phyloP scores from a whole-genome alignment of 352 stramenopile species.

The Phytophthora citricola region DNA sequence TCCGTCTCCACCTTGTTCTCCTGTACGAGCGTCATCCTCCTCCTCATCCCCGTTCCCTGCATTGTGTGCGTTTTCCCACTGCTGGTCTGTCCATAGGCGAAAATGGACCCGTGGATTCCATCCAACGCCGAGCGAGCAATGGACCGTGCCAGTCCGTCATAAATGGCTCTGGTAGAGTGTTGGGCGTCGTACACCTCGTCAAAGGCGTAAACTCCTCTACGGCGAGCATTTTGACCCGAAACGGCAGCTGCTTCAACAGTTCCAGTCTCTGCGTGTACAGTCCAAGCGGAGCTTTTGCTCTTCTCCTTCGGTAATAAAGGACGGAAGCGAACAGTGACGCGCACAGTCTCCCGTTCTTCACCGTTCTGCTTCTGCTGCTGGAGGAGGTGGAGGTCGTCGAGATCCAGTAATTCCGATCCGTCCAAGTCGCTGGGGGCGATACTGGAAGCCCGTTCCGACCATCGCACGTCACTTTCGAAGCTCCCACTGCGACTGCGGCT shows the following conservation, averaged over 20 bases:
- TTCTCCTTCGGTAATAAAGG: constrained; percentile 45
- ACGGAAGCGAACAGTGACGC: constrained; percentile 50
- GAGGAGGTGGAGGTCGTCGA: constrained; percentile 45
- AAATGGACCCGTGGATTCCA: constrained; percentile 83
- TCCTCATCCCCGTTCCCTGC: constrained; percentile 44
- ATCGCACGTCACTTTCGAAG: constrained; percentile 35
- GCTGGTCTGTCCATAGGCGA: constrained; percentile 87
- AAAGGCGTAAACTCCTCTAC: constrained; percentile 51
- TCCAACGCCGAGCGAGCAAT: constrained; percentile 73
- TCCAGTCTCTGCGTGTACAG: constrained; percentile 39
- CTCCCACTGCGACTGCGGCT: constrained; percentile 45
- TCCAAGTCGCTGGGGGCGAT: constrained; percentile 33
- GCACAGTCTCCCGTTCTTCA: constrained; percentile 40
- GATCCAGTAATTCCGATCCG: constrained; percentile 41
- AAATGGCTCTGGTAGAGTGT: constrained; percentile 63
- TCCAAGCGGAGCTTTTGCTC: constrained; percentile 35
- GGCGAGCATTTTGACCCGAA: constrained; percentile 23
- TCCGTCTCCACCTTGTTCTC: constrained; percentile 39
- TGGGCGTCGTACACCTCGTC: constrained; percentile 56
- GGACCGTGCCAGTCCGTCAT: constrained; percentile 69
- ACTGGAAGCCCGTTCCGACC: constrained; percentile 25
- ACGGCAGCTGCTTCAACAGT: constrained; percentile 36
- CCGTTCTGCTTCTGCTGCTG: constrained; percentile 18
- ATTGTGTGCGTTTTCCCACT: constrained; percentile 87
- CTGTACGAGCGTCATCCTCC: constrained; percentile 13